These are phyloP conservation scores for Abrus pulchellus DNA, from an alignment of 306 rosid species.

Conservation along the genomic window DNA sequence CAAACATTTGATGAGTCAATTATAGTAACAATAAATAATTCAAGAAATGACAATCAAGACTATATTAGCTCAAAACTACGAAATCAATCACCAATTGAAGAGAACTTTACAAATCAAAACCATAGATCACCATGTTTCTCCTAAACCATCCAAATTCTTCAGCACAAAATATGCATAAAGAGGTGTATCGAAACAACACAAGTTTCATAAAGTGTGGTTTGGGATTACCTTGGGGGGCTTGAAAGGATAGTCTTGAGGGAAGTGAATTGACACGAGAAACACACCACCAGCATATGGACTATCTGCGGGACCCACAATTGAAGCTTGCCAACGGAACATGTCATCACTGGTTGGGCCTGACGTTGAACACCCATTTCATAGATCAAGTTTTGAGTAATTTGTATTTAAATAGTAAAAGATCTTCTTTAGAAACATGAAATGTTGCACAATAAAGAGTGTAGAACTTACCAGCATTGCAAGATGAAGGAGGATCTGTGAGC, in stretches of 20 bases:
- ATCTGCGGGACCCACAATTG: constrained; percentile 19
- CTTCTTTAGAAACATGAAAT: no score
- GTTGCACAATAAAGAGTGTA: not conserved
- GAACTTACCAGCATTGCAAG: constrained; percentile 3
- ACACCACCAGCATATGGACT: constrained; percentile 16
- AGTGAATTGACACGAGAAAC: not conserved
- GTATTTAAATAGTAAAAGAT: not conserved
- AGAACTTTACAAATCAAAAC: no score
- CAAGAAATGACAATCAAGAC: no score
- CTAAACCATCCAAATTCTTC: not conserved
- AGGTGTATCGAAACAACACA: not conserved
- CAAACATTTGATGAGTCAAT: no score
- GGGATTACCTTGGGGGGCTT: constrained; percentile 21
- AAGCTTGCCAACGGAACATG: not conserved
- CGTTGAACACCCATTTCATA: not conserved
- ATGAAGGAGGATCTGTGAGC: not conserved
- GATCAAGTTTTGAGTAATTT: not conserved
- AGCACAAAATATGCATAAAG: not conserved
- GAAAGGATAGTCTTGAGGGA: constrained; percentile 1
- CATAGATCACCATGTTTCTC: no score
- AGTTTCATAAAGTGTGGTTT: not conserved
- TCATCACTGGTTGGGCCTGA: not conserved
- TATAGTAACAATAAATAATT: no score
- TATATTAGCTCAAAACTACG: not conserved
- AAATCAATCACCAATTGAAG: not conserved